Conservation (phyloP, 2,329 filamentous ascomycete genomes). For the Ascocoryne sarcoides region DNA sequence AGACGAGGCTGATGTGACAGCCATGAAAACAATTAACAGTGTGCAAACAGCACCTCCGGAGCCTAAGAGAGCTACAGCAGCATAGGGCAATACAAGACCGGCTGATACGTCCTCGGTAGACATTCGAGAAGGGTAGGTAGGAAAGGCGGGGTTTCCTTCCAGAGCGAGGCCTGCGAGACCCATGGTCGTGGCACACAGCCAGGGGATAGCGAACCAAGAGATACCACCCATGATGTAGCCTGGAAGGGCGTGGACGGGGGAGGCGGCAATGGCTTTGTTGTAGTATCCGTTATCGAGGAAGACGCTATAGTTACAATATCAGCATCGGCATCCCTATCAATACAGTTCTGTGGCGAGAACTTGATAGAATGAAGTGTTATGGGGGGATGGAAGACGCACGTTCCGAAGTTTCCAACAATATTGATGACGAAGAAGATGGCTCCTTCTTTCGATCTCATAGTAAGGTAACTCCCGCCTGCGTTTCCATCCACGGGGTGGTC, state of each 20-base stretch:
- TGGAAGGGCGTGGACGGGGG: conserved; percentile 74
- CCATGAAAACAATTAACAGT: conserved; percentile 79
- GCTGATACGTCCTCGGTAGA: conserved; percentile 65
- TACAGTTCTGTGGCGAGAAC: neutral
- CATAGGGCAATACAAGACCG: conserved; percentile 77
- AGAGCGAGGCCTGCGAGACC: conserved; percentile 73
- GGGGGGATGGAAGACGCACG: conserved; percentile 14
- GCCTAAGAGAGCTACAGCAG: conserved; percentile 74
- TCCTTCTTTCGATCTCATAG: conserved; percentile 73
- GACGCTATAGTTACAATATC: conserved; percentile 37
- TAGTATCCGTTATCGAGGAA: conserved; percentile 87
- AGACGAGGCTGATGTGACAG: conserved; percentile 76
- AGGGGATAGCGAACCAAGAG: conserved; percentile 88
- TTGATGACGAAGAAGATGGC: conserved; percentile 90
- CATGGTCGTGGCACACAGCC: conserved; percentile 82
- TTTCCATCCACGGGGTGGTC: conserved; percentile 73
- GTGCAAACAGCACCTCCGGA: conserved; percentile 72
- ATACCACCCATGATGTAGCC: conserved; percentile 77
- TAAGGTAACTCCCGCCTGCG: conserved; percentile 72
- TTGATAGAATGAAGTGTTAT: neutral
- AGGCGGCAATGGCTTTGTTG: conserved; percentile 88
- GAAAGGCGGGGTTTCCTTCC: conserved; percentile 63
- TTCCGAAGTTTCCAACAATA: conserved; percentile 71
- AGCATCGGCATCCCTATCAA: neutral
- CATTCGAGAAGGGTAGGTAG: conserved; percentile 67